phyloP scores from a whole-genome alignment of 306 rosid species.

The Castanospermum australe region DNA sequence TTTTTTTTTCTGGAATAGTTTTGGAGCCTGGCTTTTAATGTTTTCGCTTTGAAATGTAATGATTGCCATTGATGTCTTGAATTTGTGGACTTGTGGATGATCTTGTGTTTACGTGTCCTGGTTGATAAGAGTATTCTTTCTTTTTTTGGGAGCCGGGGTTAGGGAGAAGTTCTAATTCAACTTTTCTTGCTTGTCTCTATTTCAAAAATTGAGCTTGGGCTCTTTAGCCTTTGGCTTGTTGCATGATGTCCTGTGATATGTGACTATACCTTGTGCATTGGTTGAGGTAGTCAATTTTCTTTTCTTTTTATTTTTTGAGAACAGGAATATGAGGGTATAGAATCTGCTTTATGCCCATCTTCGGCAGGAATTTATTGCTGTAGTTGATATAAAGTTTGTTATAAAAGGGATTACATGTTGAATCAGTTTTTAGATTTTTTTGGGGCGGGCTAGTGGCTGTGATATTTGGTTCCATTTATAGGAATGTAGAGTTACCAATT shows the following conservation, averaged over 20 bases:
- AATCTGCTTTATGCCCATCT: background rate
- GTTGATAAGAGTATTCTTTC: background rate
- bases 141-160: background rate
- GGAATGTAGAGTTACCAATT: background rate
- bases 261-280: conserved; percentile 10
- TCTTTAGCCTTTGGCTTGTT: conserved; percentile 8
- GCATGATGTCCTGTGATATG: background rate
- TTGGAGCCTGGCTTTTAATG: background rate
- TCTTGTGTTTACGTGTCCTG: background rate
- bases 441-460: background rate
- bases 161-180: background rate
- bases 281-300: background rate
- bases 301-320: background rate
- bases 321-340: background rate
- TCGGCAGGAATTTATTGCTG: background rate
- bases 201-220: background rate
- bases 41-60: background rate
- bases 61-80: too few relatives aligned
- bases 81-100: background rate
- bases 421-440: background rate
- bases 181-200: background rate
- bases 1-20: background rate
- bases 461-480: background rate
- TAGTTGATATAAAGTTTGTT: background rate
- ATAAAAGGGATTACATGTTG: background rate